A percentile compares a stretch with the other conserved stretches of the same genome.
Evolutionary conservation across 371 early-diverging fungal species (phyloP).

Genomic region (Rozella allomycis): DNA sequence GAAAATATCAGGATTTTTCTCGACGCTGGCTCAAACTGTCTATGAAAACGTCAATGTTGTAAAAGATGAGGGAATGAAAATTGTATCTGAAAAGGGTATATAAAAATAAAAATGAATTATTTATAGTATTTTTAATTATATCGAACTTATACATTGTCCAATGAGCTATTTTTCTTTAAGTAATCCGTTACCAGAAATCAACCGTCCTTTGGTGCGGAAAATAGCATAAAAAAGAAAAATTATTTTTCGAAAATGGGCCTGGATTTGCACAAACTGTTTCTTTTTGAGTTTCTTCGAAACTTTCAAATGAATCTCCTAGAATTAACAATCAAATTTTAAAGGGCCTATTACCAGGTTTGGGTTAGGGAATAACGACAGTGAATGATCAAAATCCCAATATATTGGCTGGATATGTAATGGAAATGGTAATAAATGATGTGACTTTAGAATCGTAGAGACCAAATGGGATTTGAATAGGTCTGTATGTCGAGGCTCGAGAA

Average conservation of each 20-base stretch:
- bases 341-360: conserved; percentile 44
- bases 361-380: conserved; percentile 57
- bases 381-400: conserved; percentile 56
- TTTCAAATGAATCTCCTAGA: conserved; percentile 59
- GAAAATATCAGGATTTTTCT: no score
- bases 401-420: conserved; percentile 47
- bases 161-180: no score
- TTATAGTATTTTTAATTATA: no score
- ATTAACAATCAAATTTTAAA: conserved; percentile 28
- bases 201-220: conserved; percentile 46
- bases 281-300: conserved; percentile 43
- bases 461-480: conserved; percentile 20
- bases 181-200: no score
- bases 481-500: background rate
- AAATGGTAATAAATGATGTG: conserved; percentile 59
- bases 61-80: no score
- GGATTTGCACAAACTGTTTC: conserved; percentile 59
- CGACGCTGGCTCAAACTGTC: no score
- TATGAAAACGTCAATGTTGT: no score
- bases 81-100: no score
- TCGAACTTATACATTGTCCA: no score
- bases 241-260: conserved; percentile 53
- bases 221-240: conserved; percentile 48
- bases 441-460: conserved; percentile 57
- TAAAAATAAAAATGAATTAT: no score